Conservation (phyloP, 225 moss, liverwort and hornwort genomes). For the Lunularia cruciata region DNA sequence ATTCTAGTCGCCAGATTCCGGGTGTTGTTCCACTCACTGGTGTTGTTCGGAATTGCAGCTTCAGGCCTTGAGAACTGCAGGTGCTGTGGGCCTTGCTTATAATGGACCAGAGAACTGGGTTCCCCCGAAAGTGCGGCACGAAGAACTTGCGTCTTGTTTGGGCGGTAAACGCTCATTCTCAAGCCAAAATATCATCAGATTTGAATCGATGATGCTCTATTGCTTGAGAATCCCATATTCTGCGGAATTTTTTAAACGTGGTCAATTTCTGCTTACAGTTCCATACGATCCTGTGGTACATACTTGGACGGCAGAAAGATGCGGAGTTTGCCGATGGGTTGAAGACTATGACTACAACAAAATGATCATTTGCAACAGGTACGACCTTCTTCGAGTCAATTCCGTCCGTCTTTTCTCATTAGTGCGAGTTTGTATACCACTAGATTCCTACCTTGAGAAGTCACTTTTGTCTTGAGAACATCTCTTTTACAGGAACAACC, state of each 20-base stretch:
- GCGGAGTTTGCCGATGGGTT: slow-evolving; percentile 98
- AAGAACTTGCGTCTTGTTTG: slow-evolving; percentile 72
- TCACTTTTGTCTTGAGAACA: no score
- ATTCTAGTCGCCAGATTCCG: background rate
- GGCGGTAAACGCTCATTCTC: slow-evolving; percentile 48
- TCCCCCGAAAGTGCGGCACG: slow-evolving; percentile 69
- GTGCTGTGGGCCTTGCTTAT: slow-evolving; percentile 84
- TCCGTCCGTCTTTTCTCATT: no score
- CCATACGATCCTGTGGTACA: slow-evolving; percentile 78
- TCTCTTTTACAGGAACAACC: no score
- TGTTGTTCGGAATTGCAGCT: slow-evolving; percentile 51
- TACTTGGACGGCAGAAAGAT: slow-evolving; percentile 98
- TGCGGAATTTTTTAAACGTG: slow-evolving; percentile 41
- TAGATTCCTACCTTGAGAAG: no score
- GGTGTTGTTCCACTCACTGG: slow-evolving; percentile 2
- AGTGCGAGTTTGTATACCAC: no score
- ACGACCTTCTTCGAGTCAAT: background rate
- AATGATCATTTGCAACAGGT: slow-evolving; percentile 99
- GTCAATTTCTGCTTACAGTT: slow-evolving; percentile 43
- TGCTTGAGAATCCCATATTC: slow-evolving; percentile 26
- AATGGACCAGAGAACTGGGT: slow-evolving; percentile 77
- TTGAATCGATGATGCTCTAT: background rate
- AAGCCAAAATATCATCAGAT: no score
- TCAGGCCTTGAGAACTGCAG: slow-evolving; percentile 64
- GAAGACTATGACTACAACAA: slow-evolving; percentile 99